These are phyloP conservation scores for Diaporthe eres DNA, from an alignment of 2,329 filamentous ascomycete genomes.

Conservation along the genomic window DNA sequence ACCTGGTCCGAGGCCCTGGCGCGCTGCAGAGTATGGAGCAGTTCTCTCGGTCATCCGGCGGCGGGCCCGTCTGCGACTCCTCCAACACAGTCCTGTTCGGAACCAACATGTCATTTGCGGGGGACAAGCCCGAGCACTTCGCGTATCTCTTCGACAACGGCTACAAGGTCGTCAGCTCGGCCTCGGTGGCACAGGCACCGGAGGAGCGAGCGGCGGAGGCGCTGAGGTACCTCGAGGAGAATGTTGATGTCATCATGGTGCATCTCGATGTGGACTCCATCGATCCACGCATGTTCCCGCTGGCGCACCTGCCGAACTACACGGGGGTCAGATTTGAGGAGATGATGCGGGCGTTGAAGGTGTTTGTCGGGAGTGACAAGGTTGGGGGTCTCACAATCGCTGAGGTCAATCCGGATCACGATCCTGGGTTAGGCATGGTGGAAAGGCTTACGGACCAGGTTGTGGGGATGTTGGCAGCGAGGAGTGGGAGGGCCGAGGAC, in stretches of 20 bases:
- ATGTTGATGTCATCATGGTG: constrained; percentile 19
- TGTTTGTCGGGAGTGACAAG: constrained; percentile 8
- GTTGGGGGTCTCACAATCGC: constrained; percentile 6
- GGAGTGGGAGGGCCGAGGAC: background rate
- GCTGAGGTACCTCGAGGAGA: constrained; percentile 7
- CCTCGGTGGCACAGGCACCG: constrained; percentile 2
- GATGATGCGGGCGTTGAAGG: constrained; percentile 19
- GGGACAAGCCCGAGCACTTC: constrained; percentile 19
- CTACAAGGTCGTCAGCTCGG: constrained; percentile 32
- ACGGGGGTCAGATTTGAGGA: constrained; percentile 18
- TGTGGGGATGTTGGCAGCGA: background rate
- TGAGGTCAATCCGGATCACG: constrained; percentile 17
- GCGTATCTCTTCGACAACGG: constrained; percentile 7
- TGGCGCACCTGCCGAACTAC: constrained; percentile 22
- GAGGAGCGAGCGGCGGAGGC: constrained; percentile 9
- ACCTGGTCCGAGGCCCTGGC: background rate
- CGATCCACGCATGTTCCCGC: constrained; percentile 19
- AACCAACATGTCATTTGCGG: constrained; percentile 1
- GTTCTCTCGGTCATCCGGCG: background rate
- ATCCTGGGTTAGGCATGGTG: background rate
- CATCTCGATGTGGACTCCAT: constrained; percentile 20
- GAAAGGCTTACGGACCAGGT: background rate
- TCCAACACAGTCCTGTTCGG: constrained; percentile 25
- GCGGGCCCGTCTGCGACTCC: constrained; percentile 9
- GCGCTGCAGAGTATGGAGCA: background rate